Base-by-base conservation (phyloP, 108 stramenopile species). In the Fragilariopsis cylindrus region DNA sequence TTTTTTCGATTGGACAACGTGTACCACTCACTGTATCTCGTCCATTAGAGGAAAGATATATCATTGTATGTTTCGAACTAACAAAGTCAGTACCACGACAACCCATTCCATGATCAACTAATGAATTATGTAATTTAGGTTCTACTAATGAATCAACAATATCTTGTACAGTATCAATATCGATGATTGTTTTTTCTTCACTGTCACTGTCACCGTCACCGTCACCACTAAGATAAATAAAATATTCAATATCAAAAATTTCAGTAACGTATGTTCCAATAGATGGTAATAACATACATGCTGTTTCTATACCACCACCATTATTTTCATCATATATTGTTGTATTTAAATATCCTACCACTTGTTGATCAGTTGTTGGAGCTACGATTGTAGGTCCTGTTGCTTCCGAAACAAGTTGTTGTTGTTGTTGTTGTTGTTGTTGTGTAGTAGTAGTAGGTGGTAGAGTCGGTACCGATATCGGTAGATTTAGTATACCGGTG, bases 161-260 rank as follows among this genome's bases (percentile, higher is more conserved):
- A 16, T 9, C 49, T 44, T 52, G 67, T 11, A 63, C 13, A 7
- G 0, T 30, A 4, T 5, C 58, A 52, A 13, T 13, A 13, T 52
- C 50, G 12, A 52, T 4, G 12, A 6, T 4, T 60, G 18, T 18
- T 15, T 45, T 7, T 65, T 45, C 45, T 4, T 48, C 7, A 9
- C 40, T 12, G 48, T 68, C 48, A 7, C 16, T 48, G 4, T 1
- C 39, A 7, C 46, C 11, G n/a, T n/a, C n/a, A 44, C 13, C n/a
- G 63, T 64, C 39, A 7, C 5, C 63, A 6, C 15, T 40, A 1
- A 67, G 16, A 48, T 68, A 68, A 13, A 68, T 16, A 52, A 5
- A 52, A 48, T 68, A 68, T 18, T 68, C 49, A 11, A 68, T 50
- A 13, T 68, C 49, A 7, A 68, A 39, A 19, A 50, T 48, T 48